Evolutionary conservation across 352 stramenopile species (phyloP), one percentile per base, ranked within the genome.

Genomic region (Pilasporangium apinafurcum): DNA sequence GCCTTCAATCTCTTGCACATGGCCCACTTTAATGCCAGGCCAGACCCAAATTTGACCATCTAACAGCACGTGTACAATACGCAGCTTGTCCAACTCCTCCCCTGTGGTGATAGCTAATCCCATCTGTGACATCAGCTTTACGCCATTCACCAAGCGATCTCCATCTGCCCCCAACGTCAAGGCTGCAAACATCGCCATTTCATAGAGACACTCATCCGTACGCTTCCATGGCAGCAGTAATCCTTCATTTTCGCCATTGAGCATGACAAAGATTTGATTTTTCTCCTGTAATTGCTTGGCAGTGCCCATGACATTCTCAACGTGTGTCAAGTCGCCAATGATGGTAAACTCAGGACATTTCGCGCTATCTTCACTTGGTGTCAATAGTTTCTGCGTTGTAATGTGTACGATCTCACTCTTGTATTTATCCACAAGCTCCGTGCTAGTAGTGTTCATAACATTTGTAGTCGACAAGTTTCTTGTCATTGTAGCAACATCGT

Each of bases 11-110:
- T 65, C 35, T 33, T 72, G 76, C 17, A 61, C 51, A 40, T 86
- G 61, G 31, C 71, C 77, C n/a, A 89, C 66, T 28, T 76, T 69
- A 29, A 89, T 59, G 17, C 77, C 73, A 27, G 77, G 77, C 77
- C 71, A 86, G 14, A 86, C 74, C 73, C 73, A 89, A n/a, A 86
- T 66, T 52, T 86, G 71, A 38, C 64, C 65, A 29, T 86, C 66
- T 14, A 85, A 56, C 40, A 89, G 44, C 20, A 89, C 71, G 49
- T 89, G 74, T 10, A 66, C 77, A 39, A 89, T 59, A 20, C 69
- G 66, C 32, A 50, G 49, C 30, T 46, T 27, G 9, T 74, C 43
- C 7, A 86, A 37, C 22, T 83, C 47, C 7, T 41, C 33, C 8
- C 51, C 44, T 3, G 51, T 69, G 9, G 59, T 56, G 44, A 89